Evolutionary conservation across 169 alveolate genomes (phyloP).

Genomic region (Plasmodium billcollinsi): DNA sequence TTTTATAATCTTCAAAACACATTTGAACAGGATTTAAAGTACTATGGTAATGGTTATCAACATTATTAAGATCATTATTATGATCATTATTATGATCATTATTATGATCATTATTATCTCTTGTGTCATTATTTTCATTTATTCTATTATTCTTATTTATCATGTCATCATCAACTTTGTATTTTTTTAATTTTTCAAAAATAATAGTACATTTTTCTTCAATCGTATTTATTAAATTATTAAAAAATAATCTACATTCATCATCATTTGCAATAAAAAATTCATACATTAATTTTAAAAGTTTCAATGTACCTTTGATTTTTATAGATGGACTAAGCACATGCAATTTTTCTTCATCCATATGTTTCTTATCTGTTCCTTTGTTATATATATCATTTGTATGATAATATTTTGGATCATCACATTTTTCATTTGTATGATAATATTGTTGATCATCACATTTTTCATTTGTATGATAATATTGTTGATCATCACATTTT

Average conservation of each 20-base stretch:
- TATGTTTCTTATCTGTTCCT: background rate
- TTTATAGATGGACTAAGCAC: background rate
- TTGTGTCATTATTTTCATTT: background rate
- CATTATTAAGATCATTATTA: too few species aligned
- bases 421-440: background rate
- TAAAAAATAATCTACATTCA: conserved; percentile 49
- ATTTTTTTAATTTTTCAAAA: conserved; percentile 6
- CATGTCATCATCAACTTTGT: background rate
- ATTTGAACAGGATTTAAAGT: background rate
- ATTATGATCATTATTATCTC: background rate
- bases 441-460: background rate
- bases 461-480: background rate
- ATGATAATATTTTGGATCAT: too few species aligned
- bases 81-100: too few species aligned
- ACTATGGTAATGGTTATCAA: background rate
- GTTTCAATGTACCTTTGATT: conserved; percentile 33
- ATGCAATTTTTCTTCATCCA: conserved; percentile 16
- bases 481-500: background rate
- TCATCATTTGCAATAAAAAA: conserved; percentile 41
- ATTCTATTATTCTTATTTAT: too few species aligned
- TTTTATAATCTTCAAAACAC: conserved; percentile 16
- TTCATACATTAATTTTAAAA: conserved; percentile 42
- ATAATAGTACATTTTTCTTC: conserved; percentile 9
- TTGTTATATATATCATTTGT: background rate
- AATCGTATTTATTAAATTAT: conserved; percentile 29